Conservation (phyloP, 2,329 filamentous ascomycete species). For the Ophiostoma ips region DNA sequence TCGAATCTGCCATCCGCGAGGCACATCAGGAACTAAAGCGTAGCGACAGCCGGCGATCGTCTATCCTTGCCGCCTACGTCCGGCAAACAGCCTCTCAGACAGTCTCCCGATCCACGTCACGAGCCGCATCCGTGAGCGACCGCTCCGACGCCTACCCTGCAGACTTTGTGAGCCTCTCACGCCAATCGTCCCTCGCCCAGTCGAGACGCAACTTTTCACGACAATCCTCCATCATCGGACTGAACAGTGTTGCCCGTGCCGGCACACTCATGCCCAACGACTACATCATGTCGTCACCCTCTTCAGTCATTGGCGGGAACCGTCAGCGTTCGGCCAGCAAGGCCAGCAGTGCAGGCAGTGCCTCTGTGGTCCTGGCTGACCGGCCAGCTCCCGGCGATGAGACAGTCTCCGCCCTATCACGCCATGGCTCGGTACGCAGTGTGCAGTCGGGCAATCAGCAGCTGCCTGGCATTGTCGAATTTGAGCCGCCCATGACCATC, state of each 20-base stretch:
- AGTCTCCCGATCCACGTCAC: slow-evolving; percentile 7
- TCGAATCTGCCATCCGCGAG: slow-evolving; percentile 64
- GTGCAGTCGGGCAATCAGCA: slow-evolving; percentile 28
- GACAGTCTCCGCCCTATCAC: slow-evolving; percentile 26
- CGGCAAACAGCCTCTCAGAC: slow-evolving; percentile 14
- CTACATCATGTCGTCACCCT: slow-evolving; percentile 52
- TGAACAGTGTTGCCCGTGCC: slow-evolving; percentile 51
- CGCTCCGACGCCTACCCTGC: not conserved
- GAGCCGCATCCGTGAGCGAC: not conserved
- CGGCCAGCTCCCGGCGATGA: no score
- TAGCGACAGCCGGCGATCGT: slow-evolving; percentile 52
- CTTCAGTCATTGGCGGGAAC: slow-evolving; percentile 44
- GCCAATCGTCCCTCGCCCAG: not conserved
- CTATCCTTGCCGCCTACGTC: slow-evolving; percentile 39
- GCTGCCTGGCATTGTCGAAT: slow-evolving; percentile 43
- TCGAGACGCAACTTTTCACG: slow-evolving; percentile 17
- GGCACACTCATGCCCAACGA: slow-evolving; percentile 57
- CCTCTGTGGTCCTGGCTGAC: slow-evolving; percentile 8
- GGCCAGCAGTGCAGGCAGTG: slow-evolving; percentile 26
- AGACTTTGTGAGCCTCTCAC: not conserved
- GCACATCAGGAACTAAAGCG: slow-evolving; percentile 58
- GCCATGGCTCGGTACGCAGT: slow-evolving; percentile 39
- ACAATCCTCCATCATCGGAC: slow-evolving; percentile 51
- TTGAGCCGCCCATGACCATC: slow-evolving; percentile 35
- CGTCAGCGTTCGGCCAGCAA: slow-evolving; percentile 42